Percentiles rank a stretch among this genome's conserved stretches.
Conservation (phyloP, 163 green algal species). For the Volvox carteri region DNA sequence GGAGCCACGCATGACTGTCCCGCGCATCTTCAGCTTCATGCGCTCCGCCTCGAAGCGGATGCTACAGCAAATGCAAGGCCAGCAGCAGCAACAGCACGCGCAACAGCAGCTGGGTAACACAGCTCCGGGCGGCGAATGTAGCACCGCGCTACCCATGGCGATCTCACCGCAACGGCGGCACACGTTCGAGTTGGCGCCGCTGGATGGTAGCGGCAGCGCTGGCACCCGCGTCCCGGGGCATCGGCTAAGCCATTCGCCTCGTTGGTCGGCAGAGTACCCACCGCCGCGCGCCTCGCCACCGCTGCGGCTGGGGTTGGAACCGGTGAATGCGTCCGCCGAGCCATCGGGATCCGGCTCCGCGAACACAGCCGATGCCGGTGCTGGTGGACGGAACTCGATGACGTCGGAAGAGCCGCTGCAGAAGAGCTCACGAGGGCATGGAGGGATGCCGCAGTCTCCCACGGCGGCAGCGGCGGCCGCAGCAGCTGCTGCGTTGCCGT, state of each 20-base stretch:
- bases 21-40: conserved; percentile 53
- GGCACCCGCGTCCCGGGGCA: not conserved
- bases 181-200: not conserved
- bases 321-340: not conserved
- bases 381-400: not conserved
- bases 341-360: not conserved
- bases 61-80: conserved; percentile 7
- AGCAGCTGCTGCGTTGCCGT: not conserved
- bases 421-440: not conserved
- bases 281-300: not conserved
- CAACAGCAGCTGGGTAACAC: too few relatives aligned
- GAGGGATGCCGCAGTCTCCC: not conserved
- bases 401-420: not conserved
- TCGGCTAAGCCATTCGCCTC: not conserved
- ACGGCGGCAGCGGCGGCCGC: not conserved
- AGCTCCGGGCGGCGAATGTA: not conserved
- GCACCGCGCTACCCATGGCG: not conserved
- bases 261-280: not conserved
- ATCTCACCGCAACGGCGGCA: conserved; percentile 8
- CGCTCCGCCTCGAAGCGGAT: conserved; percentile 13
- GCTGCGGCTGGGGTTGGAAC: not conserved
- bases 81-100: not conserved
- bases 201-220: not conserved
- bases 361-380: not conserved
- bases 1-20: conserved; percentile 37